Percentiles rank a stretch among this genome's conserved stretches.
Evolutionary conservation across 495 filamentous ascomycete genomes (phyloP).

Genomic region (Parathielavia appendiculata): DNA sequence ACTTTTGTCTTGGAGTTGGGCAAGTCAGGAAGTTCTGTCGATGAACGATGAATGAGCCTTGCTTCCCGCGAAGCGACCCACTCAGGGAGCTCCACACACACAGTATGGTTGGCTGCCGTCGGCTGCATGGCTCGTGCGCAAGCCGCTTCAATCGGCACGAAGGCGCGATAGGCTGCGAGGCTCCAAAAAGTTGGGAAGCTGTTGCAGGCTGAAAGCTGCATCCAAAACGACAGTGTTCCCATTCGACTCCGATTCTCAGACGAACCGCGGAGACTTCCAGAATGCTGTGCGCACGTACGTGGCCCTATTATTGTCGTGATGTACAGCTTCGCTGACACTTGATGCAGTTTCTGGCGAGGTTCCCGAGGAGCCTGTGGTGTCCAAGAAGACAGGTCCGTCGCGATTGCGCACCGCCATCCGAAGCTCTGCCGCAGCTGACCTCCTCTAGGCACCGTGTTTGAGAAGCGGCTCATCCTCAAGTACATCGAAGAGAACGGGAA

Average conservation of each 20-base stretch:
- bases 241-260: background rate
- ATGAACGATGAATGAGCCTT: no score
- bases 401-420: background rate
- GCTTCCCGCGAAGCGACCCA: no score
- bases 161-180: conserved; percentile 7
- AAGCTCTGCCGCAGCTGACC: conserved; percentile 20
- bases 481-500: conserved; percentile 93
- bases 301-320: no score
- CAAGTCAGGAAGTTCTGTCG: no score
- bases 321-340: conserved; percentile 20
- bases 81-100: background rate
- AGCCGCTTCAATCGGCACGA: background rate
- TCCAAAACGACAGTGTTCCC: background rate
- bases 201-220: conserved; percentile 3
- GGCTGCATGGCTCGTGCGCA: conserved; percentile 9
- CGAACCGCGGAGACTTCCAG: conserved; percentile 14
- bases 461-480: conserved; percentile 89
- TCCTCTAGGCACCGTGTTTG: conserved; percentile 72
- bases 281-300: conserved; percentile 71
- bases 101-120: background rate
- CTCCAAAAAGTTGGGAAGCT: conserved; percentile 26
- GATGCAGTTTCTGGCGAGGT: conserved; percentile 88
- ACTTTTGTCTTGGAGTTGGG: no score
- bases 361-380: conserved; percentile 90
- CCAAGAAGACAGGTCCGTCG: conserved; percentile 80